phyloP scores from a whole-genome alignment of 2,329 filamentous ascomycete genomes.

The Orbilia oligospora region DNA sequence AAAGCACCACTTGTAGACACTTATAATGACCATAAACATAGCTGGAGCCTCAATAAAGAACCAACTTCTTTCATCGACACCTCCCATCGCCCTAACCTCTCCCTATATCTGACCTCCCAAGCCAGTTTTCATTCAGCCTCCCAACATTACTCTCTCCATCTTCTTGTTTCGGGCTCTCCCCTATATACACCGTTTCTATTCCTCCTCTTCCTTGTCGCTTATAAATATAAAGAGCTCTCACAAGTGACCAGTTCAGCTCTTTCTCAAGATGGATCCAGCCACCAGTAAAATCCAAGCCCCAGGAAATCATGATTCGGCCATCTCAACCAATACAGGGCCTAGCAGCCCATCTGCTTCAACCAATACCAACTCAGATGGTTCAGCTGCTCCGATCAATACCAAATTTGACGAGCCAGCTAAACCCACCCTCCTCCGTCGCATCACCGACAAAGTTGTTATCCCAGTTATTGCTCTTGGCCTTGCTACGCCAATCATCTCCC shows the following conservation, averaged over 20 bases:
- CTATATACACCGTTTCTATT: neutral
- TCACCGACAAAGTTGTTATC: slow-evolving; percentile 33
- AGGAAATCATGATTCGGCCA: too few relatives aligned
- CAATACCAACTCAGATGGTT: neutral
- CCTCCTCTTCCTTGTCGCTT: neutral
- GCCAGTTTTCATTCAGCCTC: neutral
- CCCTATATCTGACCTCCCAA: neutral
- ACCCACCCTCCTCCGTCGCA: neutral
- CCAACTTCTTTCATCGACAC: neutral
- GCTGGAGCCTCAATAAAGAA: neutral
- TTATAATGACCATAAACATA: slow-evolving; percentile 9
- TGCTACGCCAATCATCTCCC: slow-evolving; percentile 53
- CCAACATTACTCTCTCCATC: neutral
- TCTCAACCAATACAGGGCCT: too few relatives aligned
- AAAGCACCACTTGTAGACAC: too few relatives aligned
- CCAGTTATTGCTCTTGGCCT: slow-evolving; percentile 47
- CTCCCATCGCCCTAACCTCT: neutral
- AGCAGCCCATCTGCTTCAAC: neutral
- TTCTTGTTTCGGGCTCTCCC: neutral
- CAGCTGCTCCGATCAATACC: neutral
- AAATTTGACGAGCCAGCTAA: neutral
- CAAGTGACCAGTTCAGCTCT: neutral
- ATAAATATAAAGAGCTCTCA: slow-evolving; percentile 11
- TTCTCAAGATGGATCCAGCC: neutral
- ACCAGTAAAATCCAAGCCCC: neutral